Conservation (phyloP, 1,284 basidiomycete species). For the Trametes polyzona region DNA sequence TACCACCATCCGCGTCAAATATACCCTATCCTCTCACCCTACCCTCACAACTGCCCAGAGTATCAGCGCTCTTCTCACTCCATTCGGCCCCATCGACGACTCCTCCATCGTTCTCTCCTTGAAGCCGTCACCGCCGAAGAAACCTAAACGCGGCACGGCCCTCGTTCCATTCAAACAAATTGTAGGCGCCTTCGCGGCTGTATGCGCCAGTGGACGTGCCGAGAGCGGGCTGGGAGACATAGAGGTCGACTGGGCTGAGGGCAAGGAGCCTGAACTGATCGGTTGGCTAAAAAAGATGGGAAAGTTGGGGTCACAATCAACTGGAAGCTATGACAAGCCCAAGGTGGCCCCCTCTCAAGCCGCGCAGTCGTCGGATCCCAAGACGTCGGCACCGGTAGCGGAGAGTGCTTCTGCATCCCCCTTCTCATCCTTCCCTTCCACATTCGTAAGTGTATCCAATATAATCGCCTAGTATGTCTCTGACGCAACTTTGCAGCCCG, state of each 20-base stretch:
- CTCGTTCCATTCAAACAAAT: slow-evolving; percentile 76
- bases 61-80: slow-evolving; percentile 54
- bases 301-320: slow-evolving; percentile 48
- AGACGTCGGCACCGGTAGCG: background rate
- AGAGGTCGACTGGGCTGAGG: slow-evolving; percentile 55
- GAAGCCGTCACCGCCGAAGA: slow-evolving; percentile 56
- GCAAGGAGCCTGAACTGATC: slow-evolving; percentile 75
- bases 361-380: background rate
- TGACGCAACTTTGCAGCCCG: slow-evolving; percentile 31
- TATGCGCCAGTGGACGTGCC: slow-evolving; percentile 58
- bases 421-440: slow-evolving; percentile 52
- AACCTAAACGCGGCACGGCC: slow-evolving; percentile 68
- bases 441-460: slow-evolving; percentile 49
- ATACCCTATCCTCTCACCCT: slow-evolving; percentile 58
- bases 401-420: slow-evolving; percentile 7
- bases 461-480: background rate
- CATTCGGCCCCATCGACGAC: slow-evolving; percentile 66
- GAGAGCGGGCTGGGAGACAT: slow-evolving; percentile 47
- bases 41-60: slow-evolving; percentile 53
- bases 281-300: slow-evolving; percentile 76
- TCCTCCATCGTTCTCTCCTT: slow-evolving; percentile 66
- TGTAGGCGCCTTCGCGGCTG: slow-evolving; percentile 71
- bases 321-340: slow-evolving; percentile 1
- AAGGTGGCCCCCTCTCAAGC: background rate
- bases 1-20: slow-evolving; percentile 76